These are phyloP conservation scores for Scedosporium dehoogii DNA, from an alignment of 2,329 filamentous ascomycete genomes.

Conservation along the genomic window DNA sequence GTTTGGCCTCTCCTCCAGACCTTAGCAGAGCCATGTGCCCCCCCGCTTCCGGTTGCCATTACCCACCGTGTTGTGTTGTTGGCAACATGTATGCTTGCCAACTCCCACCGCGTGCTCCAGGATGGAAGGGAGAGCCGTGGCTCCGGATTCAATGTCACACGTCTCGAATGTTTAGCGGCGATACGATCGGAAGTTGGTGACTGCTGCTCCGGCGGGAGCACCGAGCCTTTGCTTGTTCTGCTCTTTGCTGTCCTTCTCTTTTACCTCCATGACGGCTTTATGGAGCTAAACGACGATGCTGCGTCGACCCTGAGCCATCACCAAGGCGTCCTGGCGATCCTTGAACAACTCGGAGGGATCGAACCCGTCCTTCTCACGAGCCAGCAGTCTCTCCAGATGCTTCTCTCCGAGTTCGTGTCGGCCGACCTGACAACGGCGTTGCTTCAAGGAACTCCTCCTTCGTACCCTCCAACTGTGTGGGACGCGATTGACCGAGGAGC, in stretches of 20 bases:
- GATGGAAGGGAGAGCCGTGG: conserved; percentile 18
- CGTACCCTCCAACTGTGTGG: too few relatives aligned
- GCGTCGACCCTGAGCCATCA: conserved; percentile 25
- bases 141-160: conserved; percentile 10
- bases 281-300: conserved; percentile 20
- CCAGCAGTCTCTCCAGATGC: too few relatives aligned
- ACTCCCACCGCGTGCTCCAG: conserved; percentile 21
- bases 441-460: too few relatives aligned
- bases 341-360: conserved; percentile 15
- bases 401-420: too few relatives aligned
- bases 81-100: conserved; percentile 20
- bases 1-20: conserved; percentile 23
- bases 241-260: conserved; percentile 31
- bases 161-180: too few relatives aligned
- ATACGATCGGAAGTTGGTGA: too few relatives aligned
- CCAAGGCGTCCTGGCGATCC: conserved; percentile 24
- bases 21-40: conserved; percentile 17
- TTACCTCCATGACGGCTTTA: conserved; percentile 29
- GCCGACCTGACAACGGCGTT: too few relatives aligned
- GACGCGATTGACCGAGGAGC: too few relatives aligned
- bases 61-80: conserved; percentile 22
- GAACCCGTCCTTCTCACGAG: too few relatives aligned
- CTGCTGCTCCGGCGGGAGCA: too few relatives aligned
- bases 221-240: conserved; percentile 14
- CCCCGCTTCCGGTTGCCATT: conserved; percentile 19